Evolutionary conservation across 2,329 filamentous ascomycete genomes (phyloP).

Genomic region (Sporothrix curviconia): DNA sequence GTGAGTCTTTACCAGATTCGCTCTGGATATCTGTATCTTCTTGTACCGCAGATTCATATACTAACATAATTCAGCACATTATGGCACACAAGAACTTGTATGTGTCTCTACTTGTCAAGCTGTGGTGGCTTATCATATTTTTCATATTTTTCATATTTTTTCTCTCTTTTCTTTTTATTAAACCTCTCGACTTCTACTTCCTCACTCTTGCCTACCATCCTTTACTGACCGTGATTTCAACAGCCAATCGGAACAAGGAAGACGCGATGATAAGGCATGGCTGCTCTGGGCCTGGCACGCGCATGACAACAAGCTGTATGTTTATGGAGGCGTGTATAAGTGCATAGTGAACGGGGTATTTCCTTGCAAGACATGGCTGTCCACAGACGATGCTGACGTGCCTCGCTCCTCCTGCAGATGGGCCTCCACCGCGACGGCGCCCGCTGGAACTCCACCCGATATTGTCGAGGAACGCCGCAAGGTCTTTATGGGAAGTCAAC

Average conservation of each 20-base stretch:
- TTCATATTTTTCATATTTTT: too few species aligned
- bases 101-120: background rate
- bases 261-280: conserved; percentile 9
- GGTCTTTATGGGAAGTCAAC: conserved; percentile 13
- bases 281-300: conserved; percentile 9
- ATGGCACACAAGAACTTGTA: conserved; percentile 8
- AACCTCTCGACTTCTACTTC: too few species aligned
- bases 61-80: conserved; percentile 1
- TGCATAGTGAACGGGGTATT: too few species aligned
- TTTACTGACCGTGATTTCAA: too few species aligned
- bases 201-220: too few species aligned
- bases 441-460: conserved; percentile 2
- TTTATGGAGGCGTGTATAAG: too few species aligned
- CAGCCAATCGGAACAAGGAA: conserved; percentile 5
- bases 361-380: too few species aligned
- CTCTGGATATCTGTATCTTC: too few species aligned
- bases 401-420: background rate
- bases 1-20: background rate
- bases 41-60: background rate
- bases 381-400: too few species aligned
- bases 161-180: too few species aligned
- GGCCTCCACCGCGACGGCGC: background rate
- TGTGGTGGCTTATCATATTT: too few species aligned
- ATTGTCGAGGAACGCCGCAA: conserved; percentile 9
- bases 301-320: conserved; percentile 6